A percentile compares a stretch with the other conserved stretches of the same genome.
phyloP scores from a whole-genome alignment of 306 rosid genomes.

The Quercus rubra region DNA sequence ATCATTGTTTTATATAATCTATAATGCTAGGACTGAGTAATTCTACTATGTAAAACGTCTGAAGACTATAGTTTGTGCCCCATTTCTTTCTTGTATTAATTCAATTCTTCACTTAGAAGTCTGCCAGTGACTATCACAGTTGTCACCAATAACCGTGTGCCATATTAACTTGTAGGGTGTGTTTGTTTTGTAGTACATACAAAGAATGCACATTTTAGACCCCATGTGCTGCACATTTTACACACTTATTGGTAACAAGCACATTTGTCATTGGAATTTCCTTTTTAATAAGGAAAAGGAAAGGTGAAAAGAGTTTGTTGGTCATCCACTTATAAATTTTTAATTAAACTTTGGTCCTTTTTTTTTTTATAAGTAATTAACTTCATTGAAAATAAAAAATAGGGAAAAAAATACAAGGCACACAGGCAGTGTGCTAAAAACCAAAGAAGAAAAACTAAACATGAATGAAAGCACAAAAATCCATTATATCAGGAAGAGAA shows the following conservation, averaged over 20 bases:
- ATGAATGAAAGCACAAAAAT: too few relatives aligned
- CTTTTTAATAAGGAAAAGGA: not conserved
- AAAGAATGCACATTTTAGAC: not conserved
- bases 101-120: not conserved
- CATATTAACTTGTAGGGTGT: not conserved
- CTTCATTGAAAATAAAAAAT: not conserved
- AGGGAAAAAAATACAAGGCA: not conserved
- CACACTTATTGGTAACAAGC: not conserved
- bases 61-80: not conserved
- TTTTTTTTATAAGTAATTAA: too few relatives aligned
- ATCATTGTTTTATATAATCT: not conserved
- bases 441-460: too few relatives aligned
- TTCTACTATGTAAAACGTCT: not conserved
- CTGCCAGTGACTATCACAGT: not conserved
- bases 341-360: not conserved
- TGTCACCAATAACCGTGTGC: not conserved
- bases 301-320: not conserved
- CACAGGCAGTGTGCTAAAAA: too few relatives aligned
- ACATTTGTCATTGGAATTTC: not conserved
- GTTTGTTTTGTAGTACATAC: not conserved
- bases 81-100: not conserved
- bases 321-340: not conserved
- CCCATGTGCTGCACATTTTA: not conserved
- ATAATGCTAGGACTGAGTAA: not conserved
- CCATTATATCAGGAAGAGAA: too few relatives aligned